Base-by-base conservation (phyloP, 2,329 filamentous ascomycete species). In the Aspergillus fumigatus region DNA sequence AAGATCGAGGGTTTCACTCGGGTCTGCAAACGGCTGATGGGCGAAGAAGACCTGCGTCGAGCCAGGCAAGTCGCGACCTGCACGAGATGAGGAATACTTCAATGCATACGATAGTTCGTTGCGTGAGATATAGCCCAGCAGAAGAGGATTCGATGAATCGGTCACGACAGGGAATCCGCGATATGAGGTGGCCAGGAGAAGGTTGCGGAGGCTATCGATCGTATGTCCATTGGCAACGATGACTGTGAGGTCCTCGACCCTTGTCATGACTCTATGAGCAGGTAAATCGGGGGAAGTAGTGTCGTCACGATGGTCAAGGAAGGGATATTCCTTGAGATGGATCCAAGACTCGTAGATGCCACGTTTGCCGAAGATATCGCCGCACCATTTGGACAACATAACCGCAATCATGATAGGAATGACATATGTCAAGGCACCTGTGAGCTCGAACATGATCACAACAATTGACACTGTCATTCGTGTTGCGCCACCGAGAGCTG, bases 281-380 rank as follows among this genome's bases (percentile, higher is more conserved):
- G 90, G 86, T 2, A 97, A 85, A 73, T 97, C 92, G 23, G 92
- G 92, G 9, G 95, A 85, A 17, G 82, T 77, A 32, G 78, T 78
- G 67, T 94, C 89, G 68, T 96, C 92, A 65, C 87, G 88, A 71
- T 95, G 94, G 75, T 97, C 93, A 54, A 99, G 84, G 75, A 93
- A 97, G 0, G 94, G 94, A 70, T 97, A 99, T 63, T 90, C 91
- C 69, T 95, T 94, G 75, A 97, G 88, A 65, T 92, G 89, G 69
- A 99, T 99, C 94, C 94, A 99, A 54, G 89, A 88, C 73, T 99
- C 94, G 77, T 99, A 99, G 74, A 99, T 97, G 62, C 94, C 92
- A 51, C 88, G 86, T 55, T 90, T 90, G 26, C 90, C 92, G 73
- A 99, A 92, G 51, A 92, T 93, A 73, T 99, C 94, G 67, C 92